Percentiles rank a stretch among this genome's conserved stretches.
These are phyloP conservation scores for Echinosophora koreensis DNA, from an alignment of 306 rosid species.

Conservation along the genomic window DNA sequence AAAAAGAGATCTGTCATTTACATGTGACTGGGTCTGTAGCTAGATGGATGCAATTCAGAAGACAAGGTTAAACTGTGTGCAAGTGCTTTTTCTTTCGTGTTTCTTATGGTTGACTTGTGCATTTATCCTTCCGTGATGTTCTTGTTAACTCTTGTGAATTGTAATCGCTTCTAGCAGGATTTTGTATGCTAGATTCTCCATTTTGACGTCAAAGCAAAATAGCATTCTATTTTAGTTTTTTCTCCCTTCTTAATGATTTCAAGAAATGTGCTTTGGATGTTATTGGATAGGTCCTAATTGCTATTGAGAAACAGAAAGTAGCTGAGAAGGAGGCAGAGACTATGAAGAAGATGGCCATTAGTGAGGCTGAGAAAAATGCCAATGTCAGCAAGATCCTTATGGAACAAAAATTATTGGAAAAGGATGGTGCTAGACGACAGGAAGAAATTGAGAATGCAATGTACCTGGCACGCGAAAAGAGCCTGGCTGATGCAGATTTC, in stretches of 20 bases:
- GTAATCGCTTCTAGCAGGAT: slow-evolving; percentile 32
- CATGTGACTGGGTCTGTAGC: slow-evolving; percentile 24
- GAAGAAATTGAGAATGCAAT: slow-evolving; percentile 84
- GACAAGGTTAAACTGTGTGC: neutral
- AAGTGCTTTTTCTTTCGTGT: neutral
- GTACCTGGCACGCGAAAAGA: slow-evolving; percentile 80
- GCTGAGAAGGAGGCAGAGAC: slow-evolving; percentile 93
- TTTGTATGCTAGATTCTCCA: neutral
- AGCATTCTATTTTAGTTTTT: neutral
- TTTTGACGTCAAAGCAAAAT: neutral
- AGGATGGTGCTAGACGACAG: slow-evolving; percentile 74
- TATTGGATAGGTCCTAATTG: slow-evolving; percentile 78
- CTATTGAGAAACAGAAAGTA: slow-evolving; percentile 80
- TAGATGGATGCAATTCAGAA: slow-evolving; percentile 5
- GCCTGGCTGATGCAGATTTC: slow-evolving; percentile 85
- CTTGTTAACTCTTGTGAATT: neutral
- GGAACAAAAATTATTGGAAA: slow-evolving; percentile 84
- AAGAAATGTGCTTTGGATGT: slow-evolving; percentile 41
- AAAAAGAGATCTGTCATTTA: slow-evolving; percentile 31
- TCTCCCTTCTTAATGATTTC: slow-evolving; percentile 29
- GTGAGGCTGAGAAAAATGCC: slow-evolving; percentile 97
- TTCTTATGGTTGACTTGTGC: slow-evolving; percentile 5
- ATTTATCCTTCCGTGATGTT: slow-evolving; percentile 5
- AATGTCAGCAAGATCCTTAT: slow-evolving; percentile 89
- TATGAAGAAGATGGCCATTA: slow-evolving; percentile 85